Conservation (phyloP, 176 grass and related monocot species). For the Eragrostis nindensis region DNA sequence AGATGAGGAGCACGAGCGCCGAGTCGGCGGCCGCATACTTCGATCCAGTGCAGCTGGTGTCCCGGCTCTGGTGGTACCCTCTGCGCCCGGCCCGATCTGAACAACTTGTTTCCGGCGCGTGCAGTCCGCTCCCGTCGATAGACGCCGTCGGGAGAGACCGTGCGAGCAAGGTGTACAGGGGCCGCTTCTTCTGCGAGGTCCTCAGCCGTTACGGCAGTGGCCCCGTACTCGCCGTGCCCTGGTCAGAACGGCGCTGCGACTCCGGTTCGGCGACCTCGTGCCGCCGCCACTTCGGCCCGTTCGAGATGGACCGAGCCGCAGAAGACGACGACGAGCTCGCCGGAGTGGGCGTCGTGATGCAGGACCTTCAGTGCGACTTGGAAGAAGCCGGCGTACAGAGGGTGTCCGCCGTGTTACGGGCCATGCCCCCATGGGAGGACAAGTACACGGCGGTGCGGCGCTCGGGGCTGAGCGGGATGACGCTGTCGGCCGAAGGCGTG, state of each 20-base stretch:
- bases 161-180: too few species aligned
- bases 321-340: too few species aligned
- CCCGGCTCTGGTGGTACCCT: constrained; percentile 18
- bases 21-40: constrained; percentile 44
- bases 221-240: too few species aligned
- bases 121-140: not conserved
- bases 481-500: constrained; percentile 70
- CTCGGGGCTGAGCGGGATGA: constrained; percentile 63
- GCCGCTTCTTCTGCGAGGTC: too few species aligned
- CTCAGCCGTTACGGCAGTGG: too few species aligned
- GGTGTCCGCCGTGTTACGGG: constrained; percentile 75
- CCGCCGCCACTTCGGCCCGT: too few species aligned
- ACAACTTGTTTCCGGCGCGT: too few species aligned
- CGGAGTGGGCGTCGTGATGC: constrained; percentile 48
- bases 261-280: too few species aligned
- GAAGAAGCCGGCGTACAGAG: constrained; percentile 19
- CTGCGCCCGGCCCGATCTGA: too few species aligned
- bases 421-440: constrained; percentile 53
- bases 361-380: constrained; percentile 71
- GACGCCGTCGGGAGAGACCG: too few species aligned
- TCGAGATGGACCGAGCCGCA: too few species aligned
- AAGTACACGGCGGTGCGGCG: constrained; percentile 50
- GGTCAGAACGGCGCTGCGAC: too few species aligned
- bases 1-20: constrained; percentile 48
- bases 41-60: constrained; percentile 51